phyloP scores from a whole-genome alignment of 768 basidiomycete species.

The Coprinopsis sp. region DNA sequence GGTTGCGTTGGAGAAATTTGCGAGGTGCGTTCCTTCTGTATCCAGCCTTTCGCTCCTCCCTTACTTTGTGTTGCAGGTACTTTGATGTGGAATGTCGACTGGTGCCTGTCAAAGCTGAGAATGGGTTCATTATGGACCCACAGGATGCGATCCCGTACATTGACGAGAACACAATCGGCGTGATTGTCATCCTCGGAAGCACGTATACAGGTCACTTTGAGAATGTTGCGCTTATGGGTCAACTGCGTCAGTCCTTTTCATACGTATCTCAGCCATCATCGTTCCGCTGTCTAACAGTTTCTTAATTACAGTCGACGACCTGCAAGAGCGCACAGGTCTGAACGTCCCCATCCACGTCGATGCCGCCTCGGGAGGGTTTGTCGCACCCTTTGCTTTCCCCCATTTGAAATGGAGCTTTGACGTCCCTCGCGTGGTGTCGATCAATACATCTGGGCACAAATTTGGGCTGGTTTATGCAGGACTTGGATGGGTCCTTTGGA shows the following conservation, averaged over 20 bases:
- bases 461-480: slow-evolving; percentile 52
- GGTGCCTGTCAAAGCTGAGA: slow-evolving; percentile 41
- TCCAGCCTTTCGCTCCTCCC: background rate
- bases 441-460: slow-evolving; percentile 57
- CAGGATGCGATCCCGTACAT: slow-evolving; percentile 53
- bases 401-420: slow-evolving; percentile 55
- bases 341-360: slow-evolving; percentile 67
- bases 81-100: slow-evolving; percentile 59
- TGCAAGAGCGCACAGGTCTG: slow-evolving; percentile 50
- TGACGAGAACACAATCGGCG: slow-evolving; percentile 69
- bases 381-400: slow-evolving; percentile 61
- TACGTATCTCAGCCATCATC: background rate
- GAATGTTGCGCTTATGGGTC: slow-evolving; percentile 51
- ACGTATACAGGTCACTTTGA: slow-evolving; percentile 66
- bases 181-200: slow-evolving; percentile 51
- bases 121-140: slow-evolving; percentile 50
- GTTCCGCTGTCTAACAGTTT: no score
- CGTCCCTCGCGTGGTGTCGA: slow-evolving; percentile 48
- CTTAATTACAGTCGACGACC: slow-evolving; percentile 41
- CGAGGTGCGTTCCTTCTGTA: slow-evolving; percentile 30
- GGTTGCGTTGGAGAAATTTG: slow-evolving; percentile 63
- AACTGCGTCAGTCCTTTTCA: slow-evolving; percentile 31
- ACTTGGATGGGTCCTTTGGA: slow-evolving; percentile 61
- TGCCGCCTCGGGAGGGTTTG: slow-evolving; percentile 58
- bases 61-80: slow-evolving; percentile 28